Evolutionary conservation across 2,329 filamentous ascomycete species (phyloP), one percentile per base, ranked within the genome.

Genomic region (Penicillium sp.): DNA sequence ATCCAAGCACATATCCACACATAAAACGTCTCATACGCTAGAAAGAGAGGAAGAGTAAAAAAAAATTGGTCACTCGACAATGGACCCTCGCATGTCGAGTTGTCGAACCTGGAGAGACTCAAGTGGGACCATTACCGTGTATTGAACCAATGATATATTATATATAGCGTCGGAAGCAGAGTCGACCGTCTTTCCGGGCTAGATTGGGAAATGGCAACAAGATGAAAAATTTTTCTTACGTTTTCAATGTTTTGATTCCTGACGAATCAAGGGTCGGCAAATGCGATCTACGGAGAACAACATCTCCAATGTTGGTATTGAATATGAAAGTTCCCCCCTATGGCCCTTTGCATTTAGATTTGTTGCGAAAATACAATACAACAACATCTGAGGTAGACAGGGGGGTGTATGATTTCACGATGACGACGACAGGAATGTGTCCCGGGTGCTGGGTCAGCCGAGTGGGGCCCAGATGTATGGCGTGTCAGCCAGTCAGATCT

Each of bases 401-500:
- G 39, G 39, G 39, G 39, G 14, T 42, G 39, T 23, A 73, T 72
- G 71, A 74, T 69, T 71, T 74, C 72, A 74, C 69, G 66, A 71
- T 74, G 72, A 74, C 71, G 72, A 73, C 68, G 70, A 68, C 66
- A 70, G 64, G 68, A 69, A 68, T 68, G 48, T 42, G 48, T 62
- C 55, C 45, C 51, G 42, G 42, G 29, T 47, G 42, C 21, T 53
- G 60, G 53, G 62, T 64, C 63, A 59, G 60, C 64, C 58, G 58
- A 65, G 59, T 64, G 62, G 63, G 62, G 50, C 25, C 26, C 50
- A 29, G 14, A 44, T 39, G 9, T 44, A 29, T 21, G 29, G 39
- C 23, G 29, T 29, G 26, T 33, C 37, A 37, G 29, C 50, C 50
- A 53, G 31, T 53, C 39, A 53, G 1, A 37, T 26, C 23, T 26